Percentiles rank a stretch among this genome's conserved stretches.
phyloP scores from a whole-genome alignment of 192 early-diverging fungal species.

The Entomortierella chlamydospora region DNA sequence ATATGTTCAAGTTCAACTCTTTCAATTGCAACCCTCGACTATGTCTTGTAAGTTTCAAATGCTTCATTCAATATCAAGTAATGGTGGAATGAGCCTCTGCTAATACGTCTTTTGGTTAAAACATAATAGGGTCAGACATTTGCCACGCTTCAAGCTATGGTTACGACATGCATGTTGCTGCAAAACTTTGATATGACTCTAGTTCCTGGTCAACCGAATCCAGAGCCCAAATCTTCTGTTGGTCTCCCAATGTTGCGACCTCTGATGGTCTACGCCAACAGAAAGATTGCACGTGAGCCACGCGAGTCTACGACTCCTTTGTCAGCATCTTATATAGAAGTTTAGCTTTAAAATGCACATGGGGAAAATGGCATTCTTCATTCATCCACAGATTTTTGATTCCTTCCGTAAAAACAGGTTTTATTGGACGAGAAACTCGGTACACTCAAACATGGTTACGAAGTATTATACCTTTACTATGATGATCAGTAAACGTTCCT shows the following conservation, averaged over 20 bases:
- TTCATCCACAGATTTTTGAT: too few relatives aligned
- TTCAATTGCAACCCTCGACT: slow-evolving; percentile 70
- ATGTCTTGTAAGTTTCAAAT: slow-evolving; percentile 24
- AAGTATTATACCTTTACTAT: too few relatives aligned
- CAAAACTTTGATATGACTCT: slow-evolving; percentile 47
- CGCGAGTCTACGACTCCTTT: not conserved
- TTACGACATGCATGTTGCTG: slow-evolving; percentile 32
- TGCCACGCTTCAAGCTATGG: slow-evolving; percentile 53
- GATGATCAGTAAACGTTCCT: too few relatives aligned
- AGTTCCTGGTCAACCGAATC: slow-evolving; percentile 22
- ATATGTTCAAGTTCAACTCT: slow-evolving; percentile 60
- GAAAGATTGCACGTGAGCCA: not conserved
- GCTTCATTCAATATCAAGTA: not conserved
- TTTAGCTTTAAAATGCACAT: too few relatives aligned
- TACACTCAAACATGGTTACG: too few relatives aligned
- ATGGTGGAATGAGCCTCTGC: not conserved
- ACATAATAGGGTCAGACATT: slow-evolving; percentile 30
- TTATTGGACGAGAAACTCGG: too few relatives aligned
- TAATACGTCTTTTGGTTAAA: not conserved
- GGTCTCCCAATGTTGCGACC: slow-evolving; percentile 50
- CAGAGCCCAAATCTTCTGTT: slow-evolving; percentile 12
- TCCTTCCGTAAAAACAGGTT: too few relatives aligned
- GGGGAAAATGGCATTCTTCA: too few relatives aligned
- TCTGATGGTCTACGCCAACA: slow-evolving; percentile 9
- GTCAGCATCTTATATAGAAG: too few relatives aligned